These are phyloP conservation scores for Fusarium sp. DNA, from an alignment of 2,329 filamentous ascomycete species.

Conservation along the genomic window DNA sequence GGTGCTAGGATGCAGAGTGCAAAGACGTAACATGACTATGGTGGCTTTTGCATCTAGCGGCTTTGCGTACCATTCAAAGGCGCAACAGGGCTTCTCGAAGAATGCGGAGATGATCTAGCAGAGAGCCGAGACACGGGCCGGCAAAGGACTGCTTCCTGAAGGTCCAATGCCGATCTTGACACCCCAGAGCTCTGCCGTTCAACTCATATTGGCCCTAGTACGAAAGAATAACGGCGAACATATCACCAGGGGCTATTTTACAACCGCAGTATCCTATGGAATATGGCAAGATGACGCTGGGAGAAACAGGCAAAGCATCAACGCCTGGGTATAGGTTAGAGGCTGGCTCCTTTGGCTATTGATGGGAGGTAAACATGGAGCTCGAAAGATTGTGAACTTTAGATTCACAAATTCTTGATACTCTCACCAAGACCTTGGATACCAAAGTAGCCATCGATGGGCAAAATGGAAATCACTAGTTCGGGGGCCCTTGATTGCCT, in stretches of 20 bases:
- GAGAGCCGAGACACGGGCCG: conserved; percentile 31
- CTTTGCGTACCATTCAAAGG: conserved; percentile 39
- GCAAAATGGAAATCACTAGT: conserved; percentile 29
- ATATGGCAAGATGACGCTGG: conserved; percentile 2
- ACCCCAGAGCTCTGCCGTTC: conserved; percentile 36
- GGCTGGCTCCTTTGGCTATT: not conserved
- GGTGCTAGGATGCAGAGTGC: conserved; percentile 42
- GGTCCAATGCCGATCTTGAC: conserved; percentile 42
- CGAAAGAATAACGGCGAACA: conserved; percentile 35
- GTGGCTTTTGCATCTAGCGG: conserved; percentile 43
- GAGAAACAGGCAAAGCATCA: not conserved
- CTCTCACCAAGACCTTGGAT: conserved; percentile 14
- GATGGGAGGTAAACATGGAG: not conserved
- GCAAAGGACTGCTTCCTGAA: conserved; percentile 30
- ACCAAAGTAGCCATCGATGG: conserved; percentile 6
- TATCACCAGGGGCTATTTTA: conserved; percentile 24
- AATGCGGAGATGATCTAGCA: conserved; percentile 36
- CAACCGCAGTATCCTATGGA: conserved; percentile 23
- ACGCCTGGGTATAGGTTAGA: not conserved
- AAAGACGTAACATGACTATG: conserved; percentile 43
- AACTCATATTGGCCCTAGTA: conserved; percentile 32
- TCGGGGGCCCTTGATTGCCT: conserved; percentile 30
- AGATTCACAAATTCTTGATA: conserved; percentile 7
- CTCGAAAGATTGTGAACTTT: not conserved
- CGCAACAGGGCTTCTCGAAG: conserved; percentile 33